These are phyloP conservation scores for Nyctanthes arbortristis DNA, from an alignment of 257 asterid genomes.

Conservation along the genomic window DNA sequence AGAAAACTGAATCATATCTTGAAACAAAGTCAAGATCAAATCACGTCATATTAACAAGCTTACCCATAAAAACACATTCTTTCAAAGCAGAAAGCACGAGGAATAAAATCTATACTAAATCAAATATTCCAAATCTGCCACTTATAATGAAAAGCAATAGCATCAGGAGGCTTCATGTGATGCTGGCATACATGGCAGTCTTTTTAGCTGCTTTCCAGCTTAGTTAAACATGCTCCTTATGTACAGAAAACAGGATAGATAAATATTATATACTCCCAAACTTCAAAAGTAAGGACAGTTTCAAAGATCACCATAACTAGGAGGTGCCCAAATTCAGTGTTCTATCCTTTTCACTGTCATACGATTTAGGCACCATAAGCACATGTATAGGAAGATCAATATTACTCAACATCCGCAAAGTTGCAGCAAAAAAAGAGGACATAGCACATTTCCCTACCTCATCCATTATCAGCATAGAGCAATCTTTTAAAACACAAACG, in stretches of 20 bases:
- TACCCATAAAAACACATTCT: constrained; percentile 15
- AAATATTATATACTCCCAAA: neutral
- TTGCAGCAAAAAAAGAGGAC: neutral
- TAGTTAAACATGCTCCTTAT: too few species aligned
- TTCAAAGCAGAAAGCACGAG: constrained; percentile 11
- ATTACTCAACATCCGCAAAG: neutral
- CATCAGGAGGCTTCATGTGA: too few species aligned
- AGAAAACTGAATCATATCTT: too few species aligned
- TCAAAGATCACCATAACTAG: neutral
- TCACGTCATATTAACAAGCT: constrained; percentile 5
- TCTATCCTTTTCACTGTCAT: neutral
- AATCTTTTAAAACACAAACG: constrained; percentile 54
- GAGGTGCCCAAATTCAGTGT: neutral
- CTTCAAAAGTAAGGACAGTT: neutral
- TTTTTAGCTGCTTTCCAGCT: too few species aligned
- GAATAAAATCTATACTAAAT: constrained; percentile 12
- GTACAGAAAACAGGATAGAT: neutral
- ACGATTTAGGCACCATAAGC: neutral
- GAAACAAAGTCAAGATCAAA: constrained; percentile 6
- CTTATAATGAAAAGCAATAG: neutral
- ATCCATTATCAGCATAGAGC: constrained; percentile 71
- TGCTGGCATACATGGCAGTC: too few species aligned
- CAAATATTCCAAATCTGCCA: neutral
- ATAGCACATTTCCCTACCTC: constrained; percentile 42
- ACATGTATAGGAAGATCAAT: neutral